These are phyloP conservation scores for Penicillium sp. DNA, from an alignment of 2,329 filamentous ascomycete species.

Conservation along the genomic window DNA sequence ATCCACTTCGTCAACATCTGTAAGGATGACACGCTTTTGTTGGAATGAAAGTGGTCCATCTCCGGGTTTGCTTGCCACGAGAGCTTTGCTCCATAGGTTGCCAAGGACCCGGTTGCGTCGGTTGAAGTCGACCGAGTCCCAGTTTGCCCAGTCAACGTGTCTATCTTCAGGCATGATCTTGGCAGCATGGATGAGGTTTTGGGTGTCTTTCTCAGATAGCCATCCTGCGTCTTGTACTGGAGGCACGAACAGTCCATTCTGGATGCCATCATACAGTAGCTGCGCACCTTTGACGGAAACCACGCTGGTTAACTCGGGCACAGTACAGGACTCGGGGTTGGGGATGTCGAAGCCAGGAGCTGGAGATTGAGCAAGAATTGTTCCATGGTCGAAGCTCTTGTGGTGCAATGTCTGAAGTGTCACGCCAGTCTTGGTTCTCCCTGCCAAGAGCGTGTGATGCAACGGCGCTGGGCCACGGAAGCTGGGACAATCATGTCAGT, in stretches of 20 bases:
- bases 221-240: slow-evolving; percentile 55
- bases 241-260: slow-evolving; percentile 67
- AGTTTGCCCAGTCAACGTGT: slow-evolving; percentile 65
- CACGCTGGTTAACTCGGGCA: slow-evolving; percentile 57
- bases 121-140: slow-evolving; percentile 61
- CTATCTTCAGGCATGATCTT: slow-evolving; percentile 73
- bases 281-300: slow-evolving; percentile 70
- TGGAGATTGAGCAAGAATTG: slow-evolving; percentile 73
- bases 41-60: slow-evolving; percentile 31
- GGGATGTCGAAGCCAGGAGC: slow-evolving; percentile 61
- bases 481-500: slow-evolving; percentile 48
- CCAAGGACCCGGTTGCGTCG: slow-evolving; percentile 67
- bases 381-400: slow-evolving; percentile 76
- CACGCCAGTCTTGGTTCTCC: slow-evolving; percentile 70
- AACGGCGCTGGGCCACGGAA: slow-evolving; percentile 86
- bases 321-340: slow-evolving; percentile 55
- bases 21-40: slow-evolving; percentile 47
- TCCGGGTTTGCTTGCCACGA: slow-evolving; percentile 31
- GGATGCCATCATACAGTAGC: slow-evolving; percentile 72
- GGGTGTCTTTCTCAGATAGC: slow-evolving; percentile 32
- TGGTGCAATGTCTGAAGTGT: slow-evolving; percentile 86
- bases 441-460: slow-evolving; percentile 77
- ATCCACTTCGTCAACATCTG: slow-evolving; percentile 42
- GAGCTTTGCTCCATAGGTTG: slow-evolving; percentile 65
- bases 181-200: slow-evolving; percentile 62